Evolutionary conservation across 805 yeast species (phyloP), one percentile per base, ranked within the genome.

Genomic region (Candida succiphila): DNA sequence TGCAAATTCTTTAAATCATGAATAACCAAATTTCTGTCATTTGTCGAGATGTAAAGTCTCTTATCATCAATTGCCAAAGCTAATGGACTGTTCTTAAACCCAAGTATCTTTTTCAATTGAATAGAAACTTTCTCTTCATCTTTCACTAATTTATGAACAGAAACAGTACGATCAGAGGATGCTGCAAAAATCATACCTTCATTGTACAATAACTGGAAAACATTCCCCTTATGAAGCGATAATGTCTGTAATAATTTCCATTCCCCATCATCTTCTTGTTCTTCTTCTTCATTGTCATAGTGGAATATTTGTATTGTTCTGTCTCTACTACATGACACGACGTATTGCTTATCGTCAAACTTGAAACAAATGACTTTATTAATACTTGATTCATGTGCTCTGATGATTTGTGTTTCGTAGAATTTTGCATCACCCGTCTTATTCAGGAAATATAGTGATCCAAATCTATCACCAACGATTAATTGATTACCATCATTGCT

Each of bases 221-320:
- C 49, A 44, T 69, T 75, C 0, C 75, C 81, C 34, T 67, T 71
- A 43, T 75, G 84, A 5, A 65, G 56, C 1, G 71, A 68, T n/a
- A 79, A 44, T 0, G 87, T 79, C 44, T 77, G 81, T 29, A 65
- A 49, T 4, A 80, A 52, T 5, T 56, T 61, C 83, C 84, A 78
- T n/a, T n/a, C n/a, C n/a, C n/a, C n/a, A n/a, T n/a, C n/a, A n/a
- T n/a, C n/a, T 1, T 33, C 41, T 4, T 27, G n/a, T 1, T 33
- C 41, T 4, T 27, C 30, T 1, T 32, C 25, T 2, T 23, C 30
- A 5, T 17, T 23, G 19, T 35, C 16, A 30, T 51, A 55, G 12
- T 48, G 45, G 37, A 72, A 72, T 0, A 77, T 46, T 46, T 78
- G 85, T 21, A 78, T 65, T 61, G 76, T 78, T 33, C 85, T 47